Base-by-base conservation (phyloP, 2,329 filamentous ascomycete species). In the Neophaeococcomyces mojaviensis region DNA sequence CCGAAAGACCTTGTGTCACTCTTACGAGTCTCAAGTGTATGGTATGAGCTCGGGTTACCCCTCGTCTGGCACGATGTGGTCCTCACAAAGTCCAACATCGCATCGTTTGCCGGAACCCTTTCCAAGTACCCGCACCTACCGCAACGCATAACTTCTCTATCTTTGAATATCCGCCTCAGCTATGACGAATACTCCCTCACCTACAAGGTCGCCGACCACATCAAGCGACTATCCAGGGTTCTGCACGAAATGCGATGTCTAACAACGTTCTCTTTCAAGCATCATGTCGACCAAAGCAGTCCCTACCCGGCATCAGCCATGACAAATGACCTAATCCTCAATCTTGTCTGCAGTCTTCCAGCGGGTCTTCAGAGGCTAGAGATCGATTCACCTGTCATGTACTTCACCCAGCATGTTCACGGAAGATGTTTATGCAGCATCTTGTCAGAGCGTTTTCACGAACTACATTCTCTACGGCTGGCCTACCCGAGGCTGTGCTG, bases 181-280 rank as follows among this genome's bases (percentile, higher is more conserved):
- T 13, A 19, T 7, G 36, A 38, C 16, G 19, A 13, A 7, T 19
- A 13, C 19, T 13, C 15, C 10, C 15, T 16, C 8, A 19, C 13
- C 7, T 13, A 5, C 15, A 19, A 38, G n/a, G n/a, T 24, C 19
- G 12, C 15, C 19, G 19, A 19, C n/a, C 13, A 24, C 15, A 19
- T 38, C n/a, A n/a, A 42, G 5, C 13, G 24, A 3, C 39, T 42
- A 8, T 12, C 22, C 4, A 4, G 12, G 24, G 4, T 32, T n/a
- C 39, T 42, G 6, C 39, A 22, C 4, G 8, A 10, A 8, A 32
- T 42, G 39, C 28, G 8, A 22, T 22, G 16, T 12, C 31, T 42
- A 26, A 42, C 13, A 18, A 32, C 39, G 3, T 32, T 42, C 39
- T 42, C 39, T n/a, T 42, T 42, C 39, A 19, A 42, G n/a, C 39